These are phyloP conservation scores for Cinchona pubescens DNA, from an alignment of 257 asterid species.

Conservation along the genomic window DNA sequence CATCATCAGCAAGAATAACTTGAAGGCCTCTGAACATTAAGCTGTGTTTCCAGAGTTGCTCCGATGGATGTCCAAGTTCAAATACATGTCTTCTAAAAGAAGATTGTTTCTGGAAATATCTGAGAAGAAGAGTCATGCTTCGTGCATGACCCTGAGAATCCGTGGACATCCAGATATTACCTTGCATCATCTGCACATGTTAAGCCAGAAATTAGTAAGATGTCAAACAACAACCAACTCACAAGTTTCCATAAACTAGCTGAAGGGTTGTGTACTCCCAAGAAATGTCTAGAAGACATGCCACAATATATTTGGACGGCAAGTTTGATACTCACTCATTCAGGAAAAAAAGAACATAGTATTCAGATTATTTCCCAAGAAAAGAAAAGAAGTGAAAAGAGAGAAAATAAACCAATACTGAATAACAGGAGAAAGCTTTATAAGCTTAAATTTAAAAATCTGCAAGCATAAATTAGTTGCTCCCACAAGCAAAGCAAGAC, in stretches of 20 bases:
- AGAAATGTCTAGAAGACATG: no score
- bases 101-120: slow-evolving; percentile 39
- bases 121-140: slow-evolving; percentile 37
- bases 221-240: not conserved
- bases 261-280: not conserved
- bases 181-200: slow-evolving; percentile 47
- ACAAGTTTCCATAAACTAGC: not conserved
- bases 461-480: not conserved
- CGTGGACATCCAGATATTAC: slow-evolving; percentile 45
- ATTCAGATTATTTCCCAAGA: no score
- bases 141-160: slow-evolving; percentile 35
- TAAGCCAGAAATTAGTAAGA: not conserved
- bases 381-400: no score
- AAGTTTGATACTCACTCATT: no score
- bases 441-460: not conserved
- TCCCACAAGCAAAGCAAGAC: not conserved
- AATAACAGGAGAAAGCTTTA: not conserved
- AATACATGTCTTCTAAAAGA: slow-evolving; percentile 34
- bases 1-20: slow-evolving; percentile 38
- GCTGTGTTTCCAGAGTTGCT: slow-evolving; percentile 26
- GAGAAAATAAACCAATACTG: not conserved
- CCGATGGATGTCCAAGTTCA: slow-evolving; percentile 27
- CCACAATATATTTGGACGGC: no score
- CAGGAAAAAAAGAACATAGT: no score
- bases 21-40: slow-evolving; percentile 33